Base-by-base conservation (phyloP, 805 yeast species). In the Yamadazyma philogaea region DNA sequence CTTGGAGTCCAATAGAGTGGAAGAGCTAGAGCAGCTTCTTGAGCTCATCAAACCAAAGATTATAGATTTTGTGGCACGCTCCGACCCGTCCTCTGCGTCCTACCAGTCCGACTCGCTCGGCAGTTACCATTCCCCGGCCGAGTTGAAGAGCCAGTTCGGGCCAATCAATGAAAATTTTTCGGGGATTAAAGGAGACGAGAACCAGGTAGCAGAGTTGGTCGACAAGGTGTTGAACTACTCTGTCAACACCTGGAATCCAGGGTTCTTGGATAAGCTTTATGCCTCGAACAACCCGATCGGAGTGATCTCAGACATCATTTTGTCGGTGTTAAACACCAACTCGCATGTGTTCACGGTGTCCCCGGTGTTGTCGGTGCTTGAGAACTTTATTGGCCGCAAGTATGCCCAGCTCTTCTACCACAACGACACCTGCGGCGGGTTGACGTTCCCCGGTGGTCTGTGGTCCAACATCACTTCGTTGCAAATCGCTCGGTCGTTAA, bases 201-300 rank as follows among this genome's bases (percentile, higher is more conserved):
- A 60, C 3, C 61, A 67, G 22, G 68, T 86, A 4, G 57, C 77
- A 30, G 56, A 55, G 2, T 66, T 75, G 3, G 73, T 84, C 40
- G 81, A 84, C 46, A 59, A 70, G 34, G 75, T 87, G 1, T 63
- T 87, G 48, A 63, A 75, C 37, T 75, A 81, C 53, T 83, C 91
- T 0, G 87, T 84, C 31, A 85, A 82, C 40, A 87, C 95, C 0
- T 87, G 95, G 95, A 84, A 84, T 56, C 83, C 87, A 0, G 95
- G 95, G 1, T 87, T 87, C 55, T 63, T 87, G 66, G 96, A 87
- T 57, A 87, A 87, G 60, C 66, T 87, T 43, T 87, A 87, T 52
- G 95, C 95, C 0, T 78, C 87, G n/a, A 86, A 87, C 20, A 87
- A 86, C 55, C 90, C 95, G 1, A 81, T 86, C 22, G 96, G 96